Base-by-base conservation (phyloP, 352 stramenopile genomes). In the Thraustochytrium striatum region DNA sequence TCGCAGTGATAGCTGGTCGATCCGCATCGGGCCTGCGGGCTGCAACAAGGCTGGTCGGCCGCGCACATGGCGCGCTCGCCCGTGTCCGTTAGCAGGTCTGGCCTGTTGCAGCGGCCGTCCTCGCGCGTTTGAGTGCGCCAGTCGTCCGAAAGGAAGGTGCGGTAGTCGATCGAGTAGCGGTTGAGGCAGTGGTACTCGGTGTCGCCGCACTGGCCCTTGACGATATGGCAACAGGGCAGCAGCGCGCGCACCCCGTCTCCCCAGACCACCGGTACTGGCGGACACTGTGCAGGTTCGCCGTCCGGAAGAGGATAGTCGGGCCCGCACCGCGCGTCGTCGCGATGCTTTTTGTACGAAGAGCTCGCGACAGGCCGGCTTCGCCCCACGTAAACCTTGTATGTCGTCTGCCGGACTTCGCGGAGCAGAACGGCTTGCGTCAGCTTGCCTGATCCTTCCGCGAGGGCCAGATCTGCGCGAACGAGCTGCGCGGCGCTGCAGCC, bases 121-220 rank as follows among this genome's bases (percentile, higher is more conserved):
- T 58, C 52, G 9, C 65, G 44, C 3, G 65, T 75, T 11, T 32
- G 32, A 5, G 21, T 62, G 41, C n/a, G 25, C 65, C 65, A 75
- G 25, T 32, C 50, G 50, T 72, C 65, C 19, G 43, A 25, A n/a
- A 75, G 52, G 36, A 75, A 75, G 32, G 28, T 58, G 50, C 65
- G 44, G 5, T 75, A 75, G 50, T 75, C 65, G 52, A 75, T 75
- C 25, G 65, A 75, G 65, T 75, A 75, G 5, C 65, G 65, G 16
- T 8, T 41, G 8, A 28, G 19, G 50, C 65, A 75, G n/a, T 43
- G 52, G 7, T 30, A 25, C 41, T 61, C 39, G n/a, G 33, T 75
- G 21, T 28, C 11, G 5, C 65, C 65, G 39, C 65, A 75, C 11
- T 21, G 19, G 16, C 65, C 65, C 32, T 25, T 21, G 32, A 38